These are phyloP conservation scores for Gomphus bonarii DNA, from an alignment of 1,284 basidiomycete species.

Conservation along the genomic window DNA sequence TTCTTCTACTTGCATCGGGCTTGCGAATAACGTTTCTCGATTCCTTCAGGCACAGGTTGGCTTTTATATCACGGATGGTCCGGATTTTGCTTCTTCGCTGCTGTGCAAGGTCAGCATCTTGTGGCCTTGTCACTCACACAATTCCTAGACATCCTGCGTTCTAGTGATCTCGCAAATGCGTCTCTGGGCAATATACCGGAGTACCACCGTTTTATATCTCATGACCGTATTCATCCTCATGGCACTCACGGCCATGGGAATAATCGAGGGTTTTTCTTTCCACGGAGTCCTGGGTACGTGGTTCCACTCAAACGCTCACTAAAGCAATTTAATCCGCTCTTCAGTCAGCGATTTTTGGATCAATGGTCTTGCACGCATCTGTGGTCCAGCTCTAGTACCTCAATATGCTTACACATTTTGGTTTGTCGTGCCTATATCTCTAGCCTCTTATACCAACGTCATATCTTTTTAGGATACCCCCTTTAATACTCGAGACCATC, in stretches of 20 bases:
- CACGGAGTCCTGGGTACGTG: no score
- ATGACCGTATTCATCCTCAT: not conserved
- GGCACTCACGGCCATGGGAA: not conserved
- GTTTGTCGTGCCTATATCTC: not conserved
- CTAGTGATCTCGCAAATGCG: constrained; percentile 7
- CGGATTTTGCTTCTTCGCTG: constrained; percentile 9
- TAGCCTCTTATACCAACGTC: not conserved
- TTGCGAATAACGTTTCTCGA: not conserved
- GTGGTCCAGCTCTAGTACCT: not conserved
- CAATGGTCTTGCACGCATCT: no score
- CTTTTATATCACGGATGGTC: constrained; percentile 8
- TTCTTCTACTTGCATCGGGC: not conserved
- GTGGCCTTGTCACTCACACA: not conserved
- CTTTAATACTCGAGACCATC: constrained; percentile 6
- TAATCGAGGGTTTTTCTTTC: constrained; percentile 1
- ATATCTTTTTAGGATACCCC: constrained; percentile 3
- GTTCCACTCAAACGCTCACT: not conserved
- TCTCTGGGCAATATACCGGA: constrained; percentile 10
- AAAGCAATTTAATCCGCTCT: no score
- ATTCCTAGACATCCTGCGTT: not conserved
- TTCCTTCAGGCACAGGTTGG: not conserved
- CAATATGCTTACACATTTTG: constrained; percentile 2
- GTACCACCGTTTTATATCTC: not conserved
- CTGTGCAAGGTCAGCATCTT: constrained; percentile 5
- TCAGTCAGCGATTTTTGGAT: no score